Percentiles rank a stretch among this genome's conserved stretches.
Evolutionary conservation across 140 eudicot genomes (phyloP).

Genomic region (Flaveria floridana): DNA sequence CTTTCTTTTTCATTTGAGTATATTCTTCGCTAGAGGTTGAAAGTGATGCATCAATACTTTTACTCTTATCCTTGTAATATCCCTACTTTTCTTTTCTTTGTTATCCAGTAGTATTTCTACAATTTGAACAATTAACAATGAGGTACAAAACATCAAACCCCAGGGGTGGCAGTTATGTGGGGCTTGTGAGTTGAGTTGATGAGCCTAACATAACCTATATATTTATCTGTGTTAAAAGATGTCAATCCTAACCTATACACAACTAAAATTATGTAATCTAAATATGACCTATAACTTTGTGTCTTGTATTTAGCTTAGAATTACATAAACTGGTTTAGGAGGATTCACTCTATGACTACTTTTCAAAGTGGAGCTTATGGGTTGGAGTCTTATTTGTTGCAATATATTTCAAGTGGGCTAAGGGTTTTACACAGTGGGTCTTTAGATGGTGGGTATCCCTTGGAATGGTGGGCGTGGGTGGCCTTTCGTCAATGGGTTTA

Average conservation of each 20-base stretch:
- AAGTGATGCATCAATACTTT: slow-evolving; percentile 26
- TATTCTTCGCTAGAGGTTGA: slow-evolving; percentile 27
- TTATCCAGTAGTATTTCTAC: slow-evolving; percentile 5
- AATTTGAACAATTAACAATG: neutral
- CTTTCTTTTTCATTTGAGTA: neutral
- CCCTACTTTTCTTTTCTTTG: neutral
- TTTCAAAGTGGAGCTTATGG: too few species aligned
- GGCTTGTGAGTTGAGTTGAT: neutral
- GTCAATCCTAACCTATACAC: too few species aligned
- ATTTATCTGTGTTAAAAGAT: neutral
- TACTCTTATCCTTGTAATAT: slow-evolving; percentile 15
- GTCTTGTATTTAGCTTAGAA: neutral
- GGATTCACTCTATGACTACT: too few species aligned
- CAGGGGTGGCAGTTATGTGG: neutral
- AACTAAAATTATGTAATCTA: too few species aligned
- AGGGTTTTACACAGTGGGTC: too few species aligned
- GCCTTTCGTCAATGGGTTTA: too few species aligned
- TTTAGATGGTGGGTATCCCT: too few species aligned
- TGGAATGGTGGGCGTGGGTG: too few species aligned
- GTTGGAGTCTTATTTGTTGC: too few species aligned
- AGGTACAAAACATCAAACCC: neutral
- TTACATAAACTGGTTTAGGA: too few species aligned
- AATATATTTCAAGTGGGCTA: too few species aligned
- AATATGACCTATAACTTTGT: neutral
- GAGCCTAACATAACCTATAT: neutral